Percentiles rank a stretch among this genome's conserved stretches.
Conservation (phyloP, 1,139 yeast species). For the Taiozyma sp. region DNA sequence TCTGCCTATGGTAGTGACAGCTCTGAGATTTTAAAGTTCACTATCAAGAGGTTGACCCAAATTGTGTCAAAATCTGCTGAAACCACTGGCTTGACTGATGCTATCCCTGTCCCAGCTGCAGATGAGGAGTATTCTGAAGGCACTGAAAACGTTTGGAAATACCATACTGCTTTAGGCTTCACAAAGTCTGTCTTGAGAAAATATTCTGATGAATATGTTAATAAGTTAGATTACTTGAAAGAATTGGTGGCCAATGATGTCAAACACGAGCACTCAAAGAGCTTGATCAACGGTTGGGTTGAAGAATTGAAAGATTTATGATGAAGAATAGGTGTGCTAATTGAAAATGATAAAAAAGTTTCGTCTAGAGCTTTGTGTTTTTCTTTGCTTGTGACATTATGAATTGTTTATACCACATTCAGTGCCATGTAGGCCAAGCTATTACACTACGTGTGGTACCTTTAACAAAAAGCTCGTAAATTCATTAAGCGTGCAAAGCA, state of each 20-base stretch:
- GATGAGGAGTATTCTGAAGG: conserved; percentile 16
- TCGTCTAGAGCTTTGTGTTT: not conserved
- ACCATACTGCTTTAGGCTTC: conserved; percentile 30
- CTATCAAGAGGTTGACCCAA: conserved; percentile 26
- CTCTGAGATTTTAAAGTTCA: conserved; percentile 24
- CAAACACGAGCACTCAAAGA: conserved; percentile 27
- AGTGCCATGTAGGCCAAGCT: not conserved
- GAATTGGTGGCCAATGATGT: conserved; percentile 21
- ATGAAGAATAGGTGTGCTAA: not conserved
- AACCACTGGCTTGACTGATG: conserved; percentile 26
- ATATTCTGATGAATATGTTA: conserved; percentile 29
- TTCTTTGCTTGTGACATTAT: not conserved
- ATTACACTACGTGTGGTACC: not conserved
- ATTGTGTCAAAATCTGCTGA: not conserved
- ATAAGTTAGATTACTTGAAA: conserved; percentile 22
- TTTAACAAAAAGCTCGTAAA: not conserved
- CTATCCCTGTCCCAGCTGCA: conserved; percentile 25
- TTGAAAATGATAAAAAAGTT: not conserved
- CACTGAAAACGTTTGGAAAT: conserved; percentile 32
- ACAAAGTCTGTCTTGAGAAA: conserved; percentile 36
- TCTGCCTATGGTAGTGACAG: conserved; percentile 13
- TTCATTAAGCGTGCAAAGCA: not conserved
- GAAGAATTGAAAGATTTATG: conserved; percentile 28
- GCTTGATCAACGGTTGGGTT: conserved; percentile 28
- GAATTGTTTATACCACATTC: not conserved